A percentile compares a stretch with the other conserved stretches of the same genome.
phyloP scores from a whole-genome alignment of 2,329 filamentous ascomycete genomes.

The Monilinia polystroma region DNA sequence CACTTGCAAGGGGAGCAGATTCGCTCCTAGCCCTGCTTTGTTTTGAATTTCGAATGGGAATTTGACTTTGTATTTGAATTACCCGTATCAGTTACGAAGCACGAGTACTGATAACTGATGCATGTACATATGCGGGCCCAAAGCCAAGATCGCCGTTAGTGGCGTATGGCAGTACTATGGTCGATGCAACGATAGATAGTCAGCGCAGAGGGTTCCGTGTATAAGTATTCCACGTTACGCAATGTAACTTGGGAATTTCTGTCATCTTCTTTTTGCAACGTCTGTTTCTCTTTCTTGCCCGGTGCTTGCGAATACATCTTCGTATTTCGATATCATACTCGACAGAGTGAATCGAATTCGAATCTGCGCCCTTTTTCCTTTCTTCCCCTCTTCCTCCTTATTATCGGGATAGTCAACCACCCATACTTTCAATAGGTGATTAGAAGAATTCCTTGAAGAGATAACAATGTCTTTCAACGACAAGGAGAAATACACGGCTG shows the following conservation, averaged over 20 bases:
- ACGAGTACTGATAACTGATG: conserved; percentile 1
- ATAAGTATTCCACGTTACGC: conserved; percentile 16
- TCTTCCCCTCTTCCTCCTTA: neutral
- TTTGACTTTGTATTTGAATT: neutral
- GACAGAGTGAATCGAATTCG: conserved; percentile 12
- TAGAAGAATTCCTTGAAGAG: neutral
- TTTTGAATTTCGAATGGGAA: neutral
- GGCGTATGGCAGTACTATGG: neutral
- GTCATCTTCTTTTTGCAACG: neutral
- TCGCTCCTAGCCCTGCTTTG: neutral
- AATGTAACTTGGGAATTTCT: neutral
- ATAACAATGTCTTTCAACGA: conserved; percentile 11
- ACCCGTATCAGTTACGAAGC: conserved; percentile 17
- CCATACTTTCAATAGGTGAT: neutral
- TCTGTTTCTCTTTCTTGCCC: neutral
- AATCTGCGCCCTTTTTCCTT: neutral
- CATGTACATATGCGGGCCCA: neutral
- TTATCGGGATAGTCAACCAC: neutral
- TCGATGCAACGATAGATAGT: conserved; percentile 6
- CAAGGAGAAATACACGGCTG: conserved; percentile 29
- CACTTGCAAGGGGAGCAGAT: neutral
- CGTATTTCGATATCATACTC: conserved; percentile 11
- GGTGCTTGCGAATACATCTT: neutral
- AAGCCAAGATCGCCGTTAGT: conserved; percentile 4
- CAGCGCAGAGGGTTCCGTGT: neutral